These are phyloP conservation scores for Petasospora rhodanensis DNA, from an alignment of 1,139 yeast genomes.

Conservation along the genomic window DNA sequence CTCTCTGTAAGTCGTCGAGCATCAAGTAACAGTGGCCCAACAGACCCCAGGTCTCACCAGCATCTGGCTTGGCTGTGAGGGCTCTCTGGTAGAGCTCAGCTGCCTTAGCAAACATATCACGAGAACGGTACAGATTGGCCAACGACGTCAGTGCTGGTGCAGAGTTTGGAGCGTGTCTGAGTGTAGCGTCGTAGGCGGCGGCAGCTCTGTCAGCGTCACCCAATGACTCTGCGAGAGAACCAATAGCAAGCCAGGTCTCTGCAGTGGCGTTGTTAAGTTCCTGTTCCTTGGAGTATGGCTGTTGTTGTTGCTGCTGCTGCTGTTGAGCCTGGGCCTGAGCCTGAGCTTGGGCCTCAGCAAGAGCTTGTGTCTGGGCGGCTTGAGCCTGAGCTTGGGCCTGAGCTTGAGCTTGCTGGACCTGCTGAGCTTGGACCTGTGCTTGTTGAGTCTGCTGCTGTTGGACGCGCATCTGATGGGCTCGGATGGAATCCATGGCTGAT, in stretches of 20 bases:
- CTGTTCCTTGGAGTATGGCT: conserved; percentile 20
- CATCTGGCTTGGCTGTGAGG: conserved; percentile 72
- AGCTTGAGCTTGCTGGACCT: conserved; percentile 1
- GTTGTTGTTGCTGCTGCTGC: too few relatives aligned
- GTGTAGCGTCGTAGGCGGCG: conserved; percentile 83
- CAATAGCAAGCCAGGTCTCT: conserved; percentile 91
- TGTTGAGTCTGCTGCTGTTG: conserved; percentile 1
- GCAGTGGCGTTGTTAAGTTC: conserved; percentile 64
- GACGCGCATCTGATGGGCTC: too few relatives aligned
- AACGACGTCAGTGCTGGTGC: conserved; percentile 80
- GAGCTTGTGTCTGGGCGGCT: conserved; percentile 3
- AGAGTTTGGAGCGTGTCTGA: conserved; percentile 81
- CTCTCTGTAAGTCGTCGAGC: conserved; percentile 93
- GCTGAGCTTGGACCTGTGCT: conserved; percentile 2
- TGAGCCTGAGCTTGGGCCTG: conserved; percentile 4
- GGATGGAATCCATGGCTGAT: background rate
- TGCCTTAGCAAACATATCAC: conserved; percentile 89
- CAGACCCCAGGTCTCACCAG: conserved; percentile 97
- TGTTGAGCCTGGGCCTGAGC: conserved; percentile 7
- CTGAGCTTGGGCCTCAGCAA: conserved; percentile 3
- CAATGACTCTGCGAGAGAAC: conserved; percentile 83
- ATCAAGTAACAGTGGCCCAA: conserved; percentile 94
- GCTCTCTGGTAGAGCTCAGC: conserved; percentile 92
- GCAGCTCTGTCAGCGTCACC: conserved; percentile 90
- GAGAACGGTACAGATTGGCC: conserved; percentile 82